These are phyloP conservation scores for Linum usitatissimum DNA, from an alignment of 345 rosid species.

Conservation along the genomic window DNA sequence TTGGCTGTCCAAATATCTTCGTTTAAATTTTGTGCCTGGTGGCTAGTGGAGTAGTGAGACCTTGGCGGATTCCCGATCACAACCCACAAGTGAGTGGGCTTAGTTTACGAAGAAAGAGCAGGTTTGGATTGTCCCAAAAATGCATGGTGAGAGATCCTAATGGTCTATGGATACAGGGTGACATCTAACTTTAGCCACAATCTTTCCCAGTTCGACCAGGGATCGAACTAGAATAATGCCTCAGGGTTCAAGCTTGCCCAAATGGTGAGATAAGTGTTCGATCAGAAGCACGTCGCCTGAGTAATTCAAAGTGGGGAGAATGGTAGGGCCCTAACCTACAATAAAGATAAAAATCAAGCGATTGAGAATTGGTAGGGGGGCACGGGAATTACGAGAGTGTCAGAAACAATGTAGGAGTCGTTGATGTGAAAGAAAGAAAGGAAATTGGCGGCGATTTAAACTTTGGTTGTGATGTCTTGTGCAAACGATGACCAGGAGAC, in stretches of 20 bases:
- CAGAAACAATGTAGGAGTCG: slow-evolving; percentile 40
- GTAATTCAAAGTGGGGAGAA: slow-evolving; percentile 69
- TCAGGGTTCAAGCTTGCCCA: slow-evolving; percentile 50
- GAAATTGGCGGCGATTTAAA: slow-evolving; percentile 21
- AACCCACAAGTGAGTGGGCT: too few relatives aligned
- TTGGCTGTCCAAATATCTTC: too few relatives aligned
- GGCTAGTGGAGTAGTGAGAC: too few relatives aligned
- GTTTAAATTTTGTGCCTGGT: too few relatives aligned
- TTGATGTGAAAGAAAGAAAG: slow-evolving; percentile 51
- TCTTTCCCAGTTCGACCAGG: slow-evolving; percentile 48
- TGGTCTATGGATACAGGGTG: too few relatives aligned
- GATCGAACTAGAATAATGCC: slow-evolving; percentile 65
- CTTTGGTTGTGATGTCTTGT: slow-evolving; percentile 28
- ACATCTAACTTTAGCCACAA: too few relatives aligned
- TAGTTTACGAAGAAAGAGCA: too few relatives aligned
- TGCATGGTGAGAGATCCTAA: too few relatives aligned
- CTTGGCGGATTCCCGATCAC: too few relatives aligned
- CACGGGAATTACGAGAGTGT: slow-evolving; percentile 31
- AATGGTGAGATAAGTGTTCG: slow-evolving; percentile 53
- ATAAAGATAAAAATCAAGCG: not conserved
- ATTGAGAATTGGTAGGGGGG: not conserved
- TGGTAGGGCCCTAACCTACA: slow-evolving; percentile 66
- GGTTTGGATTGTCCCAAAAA: too few relatives aligned
- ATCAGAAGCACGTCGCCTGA: slow-evolving; percentile 57
- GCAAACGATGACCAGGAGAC: slow-evolving; percentile 25